Conservation (phyloP, 139 green algal genomes). For the Chlamydomonas incerta region DNA sequence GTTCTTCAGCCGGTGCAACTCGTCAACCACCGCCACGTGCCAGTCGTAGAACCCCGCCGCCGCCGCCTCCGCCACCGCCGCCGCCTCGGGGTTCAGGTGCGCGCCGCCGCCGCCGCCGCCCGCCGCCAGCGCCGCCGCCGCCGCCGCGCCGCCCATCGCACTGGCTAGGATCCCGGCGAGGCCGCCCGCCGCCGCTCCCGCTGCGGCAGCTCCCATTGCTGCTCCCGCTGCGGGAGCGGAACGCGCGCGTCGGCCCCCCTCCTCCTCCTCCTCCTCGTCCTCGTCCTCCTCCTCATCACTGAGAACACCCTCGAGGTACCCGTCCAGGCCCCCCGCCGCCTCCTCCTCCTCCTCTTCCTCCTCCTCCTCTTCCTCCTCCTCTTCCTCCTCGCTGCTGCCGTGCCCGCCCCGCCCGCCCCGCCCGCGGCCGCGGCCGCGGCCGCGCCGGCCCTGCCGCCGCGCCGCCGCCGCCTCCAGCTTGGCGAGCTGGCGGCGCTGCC, state of each 20-base stretch:
- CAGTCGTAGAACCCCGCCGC: conserved; percentile 24
- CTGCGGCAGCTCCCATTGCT: no score
- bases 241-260: no score
- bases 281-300: not conserved
- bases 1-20: conserved; percentile 79
- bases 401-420: conserved; percentile 16
- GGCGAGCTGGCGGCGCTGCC: not conserved
- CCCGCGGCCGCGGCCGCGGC: not conserved
- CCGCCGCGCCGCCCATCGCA: no score
- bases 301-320: no score
- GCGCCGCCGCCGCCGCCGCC: no score
- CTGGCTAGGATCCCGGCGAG: no score
- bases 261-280: not conserved
- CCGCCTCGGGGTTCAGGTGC: no score
- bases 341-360: not conserved
- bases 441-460: not conserved
- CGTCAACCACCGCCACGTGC: conserved; percentile 70
- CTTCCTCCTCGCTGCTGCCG: not conserved
- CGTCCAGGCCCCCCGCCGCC: not conserved
- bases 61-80: not conserved
- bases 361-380: not conserved
- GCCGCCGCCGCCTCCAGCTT: no score
- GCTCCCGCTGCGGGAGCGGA: no score
- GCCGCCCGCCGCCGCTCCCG: no score
- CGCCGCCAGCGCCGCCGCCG: no score